Percentiles rank a stretch among this genome's conserved stretches.
Evolutionary conservation across 139 green algal genomes (phyloP).

Genomic region (Monoraphidium neglectum): DNA sequence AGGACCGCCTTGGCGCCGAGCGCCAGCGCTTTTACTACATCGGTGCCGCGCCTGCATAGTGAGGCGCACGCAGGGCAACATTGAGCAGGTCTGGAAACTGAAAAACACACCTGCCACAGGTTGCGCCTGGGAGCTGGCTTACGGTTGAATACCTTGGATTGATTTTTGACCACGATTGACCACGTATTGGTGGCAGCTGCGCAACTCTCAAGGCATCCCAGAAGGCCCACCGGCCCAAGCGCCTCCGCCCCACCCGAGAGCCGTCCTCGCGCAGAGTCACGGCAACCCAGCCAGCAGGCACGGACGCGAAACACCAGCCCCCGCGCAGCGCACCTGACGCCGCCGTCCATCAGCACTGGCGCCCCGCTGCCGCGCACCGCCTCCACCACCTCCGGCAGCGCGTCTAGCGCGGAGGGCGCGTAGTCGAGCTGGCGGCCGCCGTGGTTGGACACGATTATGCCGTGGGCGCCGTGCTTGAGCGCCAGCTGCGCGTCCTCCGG

Average conservation of each 20-base stretch:
- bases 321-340: slow-evolving; percentile 56
- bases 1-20: slow-evolving; percentile 88
- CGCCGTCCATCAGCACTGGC: slow-evolving; percentile 84
- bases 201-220: too few relatives aligned
- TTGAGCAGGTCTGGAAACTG: too few relatives aligned
- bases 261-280: too few relatives aligned
- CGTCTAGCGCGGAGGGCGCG: slow-evolving; percentile 70
- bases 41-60: slow-evolving; percentile 89
- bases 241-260: too few relatives aligned
- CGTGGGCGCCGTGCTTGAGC: slow-evolving; percentile 70
- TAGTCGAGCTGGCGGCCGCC: slow-evolving; percentile 91
- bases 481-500: slow-evolving; percentile 76
- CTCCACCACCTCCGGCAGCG: slow-evolving; percentile 50
- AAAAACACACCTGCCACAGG: too few relatives aligned
- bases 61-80: too few relatives aligned
- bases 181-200: too few relatives aligned
- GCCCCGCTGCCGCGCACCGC: slow-evolving; percentile 33
- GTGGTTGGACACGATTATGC: slow-evolving; percentile 89
- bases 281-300: slow-evolving; percentile 81
- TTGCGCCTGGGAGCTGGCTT: too few relatives aligned
- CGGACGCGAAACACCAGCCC: slow-evolving; percentile 81
- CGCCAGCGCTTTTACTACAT: slow-evolving; percentile 93
- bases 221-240: too few relatives aligned
- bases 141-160: too few relatives aligned
- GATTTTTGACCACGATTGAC: too few relatives aligned